Evolutionary conservation across 164 flowering plant species (phyloP).

Genomic region (Hamamelis virginiana): DNA sequence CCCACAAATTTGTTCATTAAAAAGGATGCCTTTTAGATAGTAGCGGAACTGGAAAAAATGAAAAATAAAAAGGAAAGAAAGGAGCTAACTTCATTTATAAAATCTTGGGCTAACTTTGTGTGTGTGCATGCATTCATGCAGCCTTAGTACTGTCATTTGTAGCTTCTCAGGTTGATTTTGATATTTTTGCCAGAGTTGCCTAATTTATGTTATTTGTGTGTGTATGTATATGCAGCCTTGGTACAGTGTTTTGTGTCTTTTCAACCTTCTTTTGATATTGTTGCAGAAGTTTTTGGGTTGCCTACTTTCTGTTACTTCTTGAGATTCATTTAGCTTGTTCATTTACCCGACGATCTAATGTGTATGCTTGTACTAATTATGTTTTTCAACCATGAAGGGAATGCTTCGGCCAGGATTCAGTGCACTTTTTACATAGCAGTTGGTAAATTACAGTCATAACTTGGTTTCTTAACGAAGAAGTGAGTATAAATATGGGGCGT

Average conservation of each 20-base stretch:
- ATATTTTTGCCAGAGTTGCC: neutral
- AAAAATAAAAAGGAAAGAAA: neutral
- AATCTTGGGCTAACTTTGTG: neutral
- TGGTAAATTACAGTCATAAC: constrained; percentile 2
- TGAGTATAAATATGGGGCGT: constrained; percentile 40
- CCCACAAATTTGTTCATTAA: neutral
- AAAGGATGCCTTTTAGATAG: no score
- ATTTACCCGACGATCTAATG: neutral
- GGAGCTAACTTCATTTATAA: neutral
- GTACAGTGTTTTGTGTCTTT: no score
- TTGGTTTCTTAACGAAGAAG: constrained; percentile 6
- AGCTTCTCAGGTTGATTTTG: neutral
- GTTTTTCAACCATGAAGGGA: constrained; percentile 8
- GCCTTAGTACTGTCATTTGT: neutral
- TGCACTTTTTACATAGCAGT: constrained; percentile 3
- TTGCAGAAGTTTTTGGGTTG: neutral
- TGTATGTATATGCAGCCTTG: no score
- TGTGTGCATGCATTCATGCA: neutral
- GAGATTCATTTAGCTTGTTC: neutral
- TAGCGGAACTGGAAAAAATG: no score
- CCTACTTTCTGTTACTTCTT: neutral
- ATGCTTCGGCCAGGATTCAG: constrained; percentile 2
- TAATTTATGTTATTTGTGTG: no score
- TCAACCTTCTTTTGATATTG: no score
- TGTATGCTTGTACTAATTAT: neutral